Evolutionary conservation across 345 rosid species (phyloP), one percentile per base, ranked within the genome.

Genomic region (Brassica incana): DNA sequence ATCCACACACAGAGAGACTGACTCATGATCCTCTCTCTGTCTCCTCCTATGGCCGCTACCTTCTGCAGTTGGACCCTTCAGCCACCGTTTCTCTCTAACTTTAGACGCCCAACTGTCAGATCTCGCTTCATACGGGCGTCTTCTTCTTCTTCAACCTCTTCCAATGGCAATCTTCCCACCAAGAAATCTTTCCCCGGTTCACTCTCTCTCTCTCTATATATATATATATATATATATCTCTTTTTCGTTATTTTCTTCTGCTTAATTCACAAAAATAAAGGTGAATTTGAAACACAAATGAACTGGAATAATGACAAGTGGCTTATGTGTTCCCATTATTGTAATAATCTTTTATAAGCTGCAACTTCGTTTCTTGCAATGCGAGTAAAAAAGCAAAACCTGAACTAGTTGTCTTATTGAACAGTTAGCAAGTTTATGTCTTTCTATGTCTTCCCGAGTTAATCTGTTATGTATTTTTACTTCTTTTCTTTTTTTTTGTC

Each of bases 151-250:
- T 65, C 77, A 40, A 2, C 62, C 56, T 73, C 78, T 68, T 80
- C 90, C 81, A 83, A 70, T n/a, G 88, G 84, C 69, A 78, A 86
- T 62, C 83, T 80, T 61, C 65, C 79, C 12, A 77, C 75, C 73
- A 78, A 81, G 33, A 61, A 71, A 68, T 27, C 86, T 25, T 78
- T 88, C 33, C 36, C 88, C 73, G 92, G 91, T 88, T 56, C 75
- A 36, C 8, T 3, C 77, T 27, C 74, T 32, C 64, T 27, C 30
- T 27, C 23, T 20, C 23, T 20, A 20, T 20, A 20, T 20, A 20
- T 20, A 20, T 20, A 20, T 20, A 20, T 20, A 20, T 20, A 20
- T 20, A 20, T 20, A 20, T 32, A 32, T 32, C 77, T 45, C n/a
- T 56, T 56, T 63, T 45, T 14, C 2, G 14, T n/a, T 38, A 20